A percentile compares a stretch with the other conserved stretches of the same genome.
Evolutionary conservation across 306 rosid species (phyloP).

Genomic region (Dalbergia cultrata): DNA sequence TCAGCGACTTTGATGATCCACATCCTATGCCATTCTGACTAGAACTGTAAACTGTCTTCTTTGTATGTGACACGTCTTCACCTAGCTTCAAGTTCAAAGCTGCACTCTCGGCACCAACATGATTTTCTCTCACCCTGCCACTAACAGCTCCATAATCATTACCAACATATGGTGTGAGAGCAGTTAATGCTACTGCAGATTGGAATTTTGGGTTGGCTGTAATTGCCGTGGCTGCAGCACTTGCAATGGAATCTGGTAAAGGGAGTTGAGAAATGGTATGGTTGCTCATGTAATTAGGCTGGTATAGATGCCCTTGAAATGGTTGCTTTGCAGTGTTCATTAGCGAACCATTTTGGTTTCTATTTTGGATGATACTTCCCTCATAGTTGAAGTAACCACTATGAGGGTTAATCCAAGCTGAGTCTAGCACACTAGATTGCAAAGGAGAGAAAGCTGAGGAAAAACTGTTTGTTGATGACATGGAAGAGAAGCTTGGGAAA

Average conservation of each 20-base stretch:
- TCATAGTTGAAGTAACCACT: conserved; percentile 44
- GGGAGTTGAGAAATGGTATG: conserved; percentile 36
- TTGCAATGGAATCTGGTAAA: conserved; percentile 33
- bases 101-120: conserved; percentile 11
- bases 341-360: conserved; percentile 41
- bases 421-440: conserved; percentile 38
- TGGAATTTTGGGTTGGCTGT: conserved; percentile 47
- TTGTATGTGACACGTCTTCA: not conserved
- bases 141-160: not conserved
- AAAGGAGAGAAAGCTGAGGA: conserved; percentile 49
- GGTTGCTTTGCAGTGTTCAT: conserved; percentile 46
- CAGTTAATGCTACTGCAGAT: conserved; percentile 45
- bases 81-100: conserved; percentile 32
- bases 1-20: conserved; percentile 43
- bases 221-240: conserved; percentile 44
- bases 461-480: conserved; percentile 43
- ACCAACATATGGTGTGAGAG: conserved; percentile 39
- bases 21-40: conserved; percentile 2
- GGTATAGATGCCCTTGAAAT: conserved; percentile 49
- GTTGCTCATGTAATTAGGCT: conserved; percentile 41
- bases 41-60: not conserved
- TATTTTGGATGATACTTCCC: conserved; percentile 29
- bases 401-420: conserved; percentile 30
- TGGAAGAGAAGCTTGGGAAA: conserved; percentile 26
- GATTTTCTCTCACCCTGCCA: conserved; percentile 37